These are phyloP conservation scores for Cladosporium halotolerans DNA, from an alignment of 2,329 filamentous ascomycete genomes.

Conservation along the genomic window DNA sequence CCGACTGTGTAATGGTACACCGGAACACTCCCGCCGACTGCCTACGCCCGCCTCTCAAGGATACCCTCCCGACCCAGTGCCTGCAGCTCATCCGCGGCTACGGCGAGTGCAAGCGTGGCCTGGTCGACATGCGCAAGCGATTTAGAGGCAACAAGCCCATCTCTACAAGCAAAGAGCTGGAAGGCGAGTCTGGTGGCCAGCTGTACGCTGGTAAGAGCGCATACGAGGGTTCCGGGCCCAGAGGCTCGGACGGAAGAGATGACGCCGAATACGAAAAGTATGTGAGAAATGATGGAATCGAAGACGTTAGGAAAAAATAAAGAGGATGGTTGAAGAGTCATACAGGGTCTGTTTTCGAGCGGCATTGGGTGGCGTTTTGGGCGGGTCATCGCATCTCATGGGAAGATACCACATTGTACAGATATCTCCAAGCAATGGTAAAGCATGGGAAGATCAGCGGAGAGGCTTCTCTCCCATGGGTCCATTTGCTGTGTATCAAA, in stretches of 20 bases:
- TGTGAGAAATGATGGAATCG: conserved; percentile 25
- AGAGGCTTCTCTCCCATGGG: too few relatives aligned
- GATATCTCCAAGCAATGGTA: background rate
- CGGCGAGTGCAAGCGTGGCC: conserved; percentile 88
- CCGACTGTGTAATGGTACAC: conserved; percentile 91
- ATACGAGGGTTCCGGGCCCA: conserved; percentile 22
- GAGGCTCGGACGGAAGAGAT: conserved; percentile 26
- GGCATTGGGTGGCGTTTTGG: conserved; percentile 11
- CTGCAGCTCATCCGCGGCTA: conserved; percentile 90
- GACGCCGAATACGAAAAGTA: conserved; percentile 28
- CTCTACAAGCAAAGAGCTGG: conserved; percentile 57
- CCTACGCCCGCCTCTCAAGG: conserved; percentile 71
- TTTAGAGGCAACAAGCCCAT: conserved; percentile 92
- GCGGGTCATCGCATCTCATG: background rate
- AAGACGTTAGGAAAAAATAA: conserved; percentile 27
- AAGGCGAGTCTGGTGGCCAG: conserved; percentile 52
- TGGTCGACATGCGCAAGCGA: conserved; percentile 98
- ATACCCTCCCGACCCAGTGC: conserved; percentile 78
- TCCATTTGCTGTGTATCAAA: too few relatives aligned
- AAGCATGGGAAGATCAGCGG: too few relatives aligned
- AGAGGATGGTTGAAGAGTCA: background rate
- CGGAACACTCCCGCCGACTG: conserved; percentile 84
- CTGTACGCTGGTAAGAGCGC: conserved; percentile 65
- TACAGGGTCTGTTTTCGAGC: background rate
- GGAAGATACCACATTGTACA: background rate